Conservation (phyloP, 805 yeast species). For the Hanseniaspora lindneri region DNA sequence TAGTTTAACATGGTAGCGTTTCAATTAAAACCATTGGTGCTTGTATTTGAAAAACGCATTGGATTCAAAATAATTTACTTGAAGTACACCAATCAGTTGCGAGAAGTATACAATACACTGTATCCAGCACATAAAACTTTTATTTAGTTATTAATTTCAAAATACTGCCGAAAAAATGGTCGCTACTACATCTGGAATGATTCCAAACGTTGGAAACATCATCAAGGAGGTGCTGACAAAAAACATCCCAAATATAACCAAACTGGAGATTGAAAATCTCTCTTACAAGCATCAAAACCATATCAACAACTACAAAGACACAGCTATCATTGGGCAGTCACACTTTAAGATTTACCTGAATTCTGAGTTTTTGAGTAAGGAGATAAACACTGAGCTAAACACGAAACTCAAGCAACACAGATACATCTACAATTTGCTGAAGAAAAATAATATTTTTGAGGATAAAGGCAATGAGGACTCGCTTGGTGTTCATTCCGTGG, state of each 20-base stretch:
- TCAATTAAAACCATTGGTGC: no score
- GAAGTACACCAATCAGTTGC: no score
- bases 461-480: not conserved
- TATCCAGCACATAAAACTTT: no score
- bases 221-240: slow-evolving; percentile 4
- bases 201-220: not conserved
- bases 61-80: no score
- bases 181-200: not conserved
- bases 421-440: not conserved
- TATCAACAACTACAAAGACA: slow-evolving; percentile 13
- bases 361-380: not conserved
- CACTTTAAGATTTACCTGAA: not conserved
- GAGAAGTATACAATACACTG: no score
- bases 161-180: no score
- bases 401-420: slow-evolving; percentile 2
- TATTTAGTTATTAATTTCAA: no score
- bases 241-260: slow-evolving; percentile 10
- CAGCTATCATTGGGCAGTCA: not conserved
- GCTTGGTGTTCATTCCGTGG: slow-evolving; percentile 7
- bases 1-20: no score
- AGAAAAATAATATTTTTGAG: not conserved
- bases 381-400: not conserved
- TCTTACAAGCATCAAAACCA: slow-evolving; percentile 83
- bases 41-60: no score
- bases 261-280: slow-evolving; percentile 55